A percentile compares a stretch with the other conserved stretches of the same genome.
Evolutionary conservation across 441 rosid species (phyloP).

Genomic region (Gossypium aridum): DNA sequence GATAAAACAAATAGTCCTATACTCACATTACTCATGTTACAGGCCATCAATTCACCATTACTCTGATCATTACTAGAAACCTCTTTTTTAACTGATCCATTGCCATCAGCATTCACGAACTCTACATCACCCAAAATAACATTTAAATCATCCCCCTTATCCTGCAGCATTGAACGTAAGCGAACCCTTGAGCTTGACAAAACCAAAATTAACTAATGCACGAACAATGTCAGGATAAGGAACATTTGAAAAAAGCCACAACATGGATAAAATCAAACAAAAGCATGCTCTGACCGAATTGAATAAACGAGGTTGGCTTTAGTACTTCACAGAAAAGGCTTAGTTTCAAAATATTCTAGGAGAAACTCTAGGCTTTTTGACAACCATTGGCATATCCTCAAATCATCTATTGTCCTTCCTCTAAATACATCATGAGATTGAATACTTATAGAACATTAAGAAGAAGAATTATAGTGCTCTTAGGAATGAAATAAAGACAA

Average conservation of each 20-base stretch:
- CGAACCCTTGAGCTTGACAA: not conserved
- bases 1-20: not conserved
- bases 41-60: not conserved
- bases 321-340: not conserved
- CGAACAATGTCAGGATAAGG: not conserved
- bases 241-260: not conserved
- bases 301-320: not conserved
- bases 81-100: conserved; percentile 7
- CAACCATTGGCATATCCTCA: not conserved
- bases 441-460: not conserved
- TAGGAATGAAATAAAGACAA: not conserved
- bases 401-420: not conserved
- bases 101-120: conserved; percentile 8
- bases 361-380: not conserved
- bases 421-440: not conserved
- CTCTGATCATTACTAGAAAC: not conserved
- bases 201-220: conserved; percentile 2
- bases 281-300: not conserved
- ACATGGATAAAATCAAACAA: not conserved
- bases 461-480: not conserved
- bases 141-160: conserved; percentile 1
- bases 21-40: conserved; percentile 11
- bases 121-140: conserved; percentile 4
- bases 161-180: conserved; percentile 6
- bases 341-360: not conserved